Evolutionary conservation across 805 yeast species (phyloP).

Genomic region (Ogataea pilisensis): DNA sequence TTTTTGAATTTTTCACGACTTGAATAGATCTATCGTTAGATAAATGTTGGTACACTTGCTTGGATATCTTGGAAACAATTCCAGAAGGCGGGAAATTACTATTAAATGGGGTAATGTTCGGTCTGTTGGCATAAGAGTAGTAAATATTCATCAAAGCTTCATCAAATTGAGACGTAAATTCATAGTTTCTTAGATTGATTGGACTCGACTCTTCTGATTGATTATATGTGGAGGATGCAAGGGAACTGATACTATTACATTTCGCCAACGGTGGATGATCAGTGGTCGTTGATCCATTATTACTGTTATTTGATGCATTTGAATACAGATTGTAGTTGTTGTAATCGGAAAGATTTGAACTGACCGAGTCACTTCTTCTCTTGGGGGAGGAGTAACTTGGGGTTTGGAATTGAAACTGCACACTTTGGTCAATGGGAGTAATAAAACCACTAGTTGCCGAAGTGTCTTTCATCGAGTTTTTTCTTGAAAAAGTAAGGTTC

Average conservation of each 20-base stretch:
- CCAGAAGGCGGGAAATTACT: slow-evolving; percentile 65
- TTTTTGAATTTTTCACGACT: slow-evolving; percentile 23
- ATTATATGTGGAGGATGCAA: slow-evolving; percentile 18
- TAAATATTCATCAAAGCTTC: slow-evolving; percentile 43
- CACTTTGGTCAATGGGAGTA: slow-evolving; percentile 23
- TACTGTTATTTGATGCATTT: slow-evolving; percentile 1
- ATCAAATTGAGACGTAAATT: slow-evolving; percentile 39
- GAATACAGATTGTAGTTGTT: slow-evolving; percentile 1
- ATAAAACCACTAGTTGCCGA: slow-evolving; percentile 14
- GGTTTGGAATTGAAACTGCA: slow-evolving; percentile 20
- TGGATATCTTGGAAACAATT: slow-evolving; percentile 55
- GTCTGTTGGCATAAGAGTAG: slow-evolving; percentile 47
- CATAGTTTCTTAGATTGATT: slow-evolving; percentile 21
- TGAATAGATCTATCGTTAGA: slow-evolving; percentile 15
- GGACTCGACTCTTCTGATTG: slow-evolving; percentile 16
- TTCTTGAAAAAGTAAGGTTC: slow-evolving; percentile 17
- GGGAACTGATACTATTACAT: slow-evolving; percentile 22
- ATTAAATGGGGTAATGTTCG: slow-evolving; percentile 66
- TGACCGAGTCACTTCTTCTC: slow-evolving; percentile 17
- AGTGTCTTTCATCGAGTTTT: slow-evolving; percentile 15
- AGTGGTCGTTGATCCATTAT: slow-evolving; percentile 1
- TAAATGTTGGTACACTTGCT: slow-evolving; percentile 40
- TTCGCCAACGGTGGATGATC: slow-evolving; percentile 10
- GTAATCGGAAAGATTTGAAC: slow-evolving; percentile 17
- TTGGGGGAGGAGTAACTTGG: slow-evolving; percentile 15